phyloP scores from a whole-genome alignment of 192 early-diverging fungal genomes.

The Backusella morwellensis region DNA sequence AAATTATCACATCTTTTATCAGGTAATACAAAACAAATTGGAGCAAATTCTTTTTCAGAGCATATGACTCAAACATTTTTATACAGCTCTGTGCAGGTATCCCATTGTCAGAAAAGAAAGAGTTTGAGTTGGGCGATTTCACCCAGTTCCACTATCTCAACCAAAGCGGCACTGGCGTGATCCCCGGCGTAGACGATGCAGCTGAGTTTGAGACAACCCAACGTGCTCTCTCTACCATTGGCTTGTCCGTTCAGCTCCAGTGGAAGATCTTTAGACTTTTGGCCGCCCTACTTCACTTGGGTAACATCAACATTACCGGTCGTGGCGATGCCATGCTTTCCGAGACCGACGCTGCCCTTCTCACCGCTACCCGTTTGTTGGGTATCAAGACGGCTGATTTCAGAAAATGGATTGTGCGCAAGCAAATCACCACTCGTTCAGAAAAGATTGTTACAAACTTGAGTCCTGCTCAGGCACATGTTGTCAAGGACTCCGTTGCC shows the following conservation, averaged over 20 bases:
- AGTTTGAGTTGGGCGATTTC: slow-evolving; percentile 76
- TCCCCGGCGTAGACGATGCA: slow-evolving; percentile 89
- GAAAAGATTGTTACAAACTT: slow-evolving; percentile 81
- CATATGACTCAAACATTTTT: too few species aligned
- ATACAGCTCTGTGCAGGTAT: slow-evolving; percentile 81
- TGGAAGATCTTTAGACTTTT: slow-evolving; percentile 89
- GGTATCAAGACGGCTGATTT: slow-evolving; percentile 79
- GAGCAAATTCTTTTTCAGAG: too few species aligned
- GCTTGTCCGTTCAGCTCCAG: slow-evolving; percentile 79
- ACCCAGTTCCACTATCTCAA: slow-evolving; percentile 83
- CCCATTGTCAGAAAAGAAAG: slow-evolving; percentile 78
- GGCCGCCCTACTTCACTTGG: slow-evolving; percentile 92
- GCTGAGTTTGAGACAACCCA: slow-evolving; percentile 89
- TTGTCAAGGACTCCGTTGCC: slow-evolving; percentile 90
- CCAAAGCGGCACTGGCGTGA: slow-evolving; percentile 81
- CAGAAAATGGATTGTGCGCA: slow-evolving; percentile 92
- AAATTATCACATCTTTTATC: slow-evolving; percentile 99
- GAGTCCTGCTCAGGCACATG: slow-evolving; percentile 67
- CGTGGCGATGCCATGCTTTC: slow-evolving; percentile 55
- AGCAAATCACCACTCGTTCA: slow-evolving; percentile 62
- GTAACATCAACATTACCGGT: slow-evolving; percentile 88
- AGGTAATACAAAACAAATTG: slow-evolving; percentile 38
- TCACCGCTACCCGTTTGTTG: slow-evolving; percentile 68
- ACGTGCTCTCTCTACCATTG: slow-evolving; percentile 81
- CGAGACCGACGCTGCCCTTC: slow-evolving; percentile 77